phyloP scores from a whole-genome alignment of 139 green algal genomes.

The Chlamydomonas sp. region DNA sequence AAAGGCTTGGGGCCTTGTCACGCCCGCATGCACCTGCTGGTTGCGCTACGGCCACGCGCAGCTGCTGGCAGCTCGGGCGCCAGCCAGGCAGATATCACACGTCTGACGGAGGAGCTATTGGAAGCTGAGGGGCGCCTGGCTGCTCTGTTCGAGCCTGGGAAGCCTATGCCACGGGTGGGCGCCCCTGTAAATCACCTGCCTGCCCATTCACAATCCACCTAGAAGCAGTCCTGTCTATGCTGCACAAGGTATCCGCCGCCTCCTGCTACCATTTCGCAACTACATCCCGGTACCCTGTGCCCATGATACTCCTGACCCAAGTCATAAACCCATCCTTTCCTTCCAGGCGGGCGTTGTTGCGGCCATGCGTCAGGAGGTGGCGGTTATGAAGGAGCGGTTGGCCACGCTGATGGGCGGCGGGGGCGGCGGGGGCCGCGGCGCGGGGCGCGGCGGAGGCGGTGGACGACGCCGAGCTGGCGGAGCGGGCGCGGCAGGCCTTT shows the following conservation, averaged over 20 bases:
- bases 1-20: too few species aligned
- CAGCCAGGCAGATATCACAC: not conserved
- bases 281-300: not conserved
- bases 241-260: too few species aligned
- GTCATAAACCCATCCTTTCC: not conserved
- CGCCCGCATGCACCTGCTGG: not conserved
- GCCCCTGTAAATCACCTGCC: too few species aligned
- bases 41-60: not conserved
- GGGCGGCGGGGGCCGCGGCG: not conserved
- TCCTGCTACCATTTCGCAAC: not conserved
- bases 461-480: conserved; percentile 28
- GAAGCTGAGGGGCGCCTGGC: conserved; percentile 33
- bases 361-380: conserved; percentile 29
- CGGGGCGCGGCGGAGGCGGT: not conserved
- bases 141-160: conserved; percentile 47
- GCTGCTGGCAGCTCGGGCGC: not conserved
- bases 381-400: conserved; percentile 27
- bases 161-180: conserved; percentile 41
- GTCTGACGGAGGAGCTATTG: not conserved
- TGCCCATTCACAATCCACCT: too few species aligned
- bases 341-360: conserved; percentile 39
- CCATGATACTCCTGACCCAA: too few species aligned
- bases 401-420: not conserved
- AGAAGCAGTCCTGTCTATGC: not conserved
- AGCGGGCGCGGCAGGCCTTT: conserved; percentile 32